A percentile compares a stretch with the other conserved stretches of the same genome.
phyloP scores from a whole-genome alignment of 2,329 filamentous ascomycete species.

The Stagonosporopsis tanaceti region DNA sequence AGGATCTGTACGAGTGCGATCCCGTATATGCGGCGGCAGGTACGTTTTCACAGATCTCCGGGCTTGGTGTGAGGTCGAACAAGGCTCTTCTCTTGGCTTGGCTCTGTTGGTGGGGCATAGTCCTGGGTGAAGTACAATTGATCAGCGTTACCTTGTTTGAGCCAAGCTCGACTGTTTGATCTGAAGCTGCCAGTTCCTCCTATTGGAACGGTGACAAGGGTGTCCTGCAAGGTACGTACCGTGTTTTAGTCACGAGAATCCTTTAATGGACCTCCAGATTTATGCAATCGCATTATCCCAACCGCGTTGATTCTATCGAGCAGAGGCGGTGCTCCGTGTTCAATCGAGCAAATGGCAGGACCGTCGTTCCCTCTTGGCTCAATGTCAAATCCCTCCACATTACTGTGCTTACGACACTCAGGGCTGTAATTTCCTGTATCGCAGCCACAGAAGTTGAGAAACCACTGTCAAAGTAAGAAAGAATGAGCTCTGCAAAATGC shows the following conservation, averaged over 20 bases:
- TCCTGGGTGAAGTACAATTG: conserved; percentile 3
- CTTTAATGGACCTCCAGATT: background rate
- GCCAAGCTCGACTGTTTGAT: background rate
- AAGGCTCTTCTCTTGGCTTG: background rate
- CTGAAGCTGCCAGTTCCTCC: background rate
- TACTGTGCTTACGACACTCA: background rate
- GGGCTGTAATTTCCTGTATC: background rate
- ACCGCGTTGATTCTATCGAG: background rate
- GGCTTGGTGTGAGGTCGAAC: background rate
- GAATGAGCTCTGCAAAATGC: background rate
- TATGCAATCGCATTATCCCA: background rate
- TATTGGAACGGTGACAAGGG: background rate
- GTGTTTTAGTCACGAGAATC: background rate
- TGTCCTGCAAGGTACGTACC: background rate
- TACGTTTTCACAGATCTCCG: background rate
- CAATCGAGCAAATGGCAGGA: background rate
- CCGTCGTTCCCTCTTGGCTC: background rate
- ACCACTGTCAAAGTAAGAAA: background rate
- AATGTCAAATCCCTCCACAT: background rate
- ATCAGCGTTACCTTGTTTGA: background rate
- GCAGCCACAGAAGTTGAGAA: background rate
- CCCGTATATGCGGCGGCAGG: conserved; percentile 6
- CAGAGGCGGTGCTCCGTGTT: background rate
- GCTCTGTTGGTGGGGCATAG: background rate
- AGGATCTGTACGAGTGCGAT: background rate